Percentiles rank a stretch among this genome's conserved stretches.
phyloP scores from a whole-genome alignment of 1,284 basidiomycete genomes.

The Amylostereum areolatum region DNA sequence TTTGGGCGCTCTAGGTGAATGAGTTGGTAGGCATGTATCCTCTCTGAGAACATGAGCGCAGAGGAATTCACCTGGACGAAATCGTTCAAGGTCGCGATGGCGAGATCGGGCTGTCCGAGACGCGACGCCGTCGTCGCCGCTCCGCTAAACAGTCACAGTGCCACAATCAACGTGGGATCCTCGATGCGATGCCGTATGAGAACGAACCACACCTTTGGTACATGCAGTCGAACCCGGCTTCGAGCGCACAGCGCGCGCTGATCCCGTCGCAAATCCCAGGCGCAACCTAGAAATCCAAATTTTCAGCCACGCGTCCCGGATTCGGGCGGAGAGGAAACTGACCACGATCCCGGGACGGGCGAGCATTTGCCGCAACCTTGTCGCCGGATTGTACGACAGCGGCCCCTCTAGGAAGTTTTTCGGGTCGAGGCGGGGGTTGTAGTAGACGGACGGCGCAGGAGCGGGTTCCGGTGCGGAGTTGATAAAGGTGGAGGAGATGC shows the following conservation, averaged over 20 bases:
- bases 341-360: constrained; percentile 73
- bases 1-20: constrained; percentile 42
- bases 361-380: constrained; percentile 70
- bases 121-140: constrained; percentile 75
- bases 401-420: constrained; percentile 65
- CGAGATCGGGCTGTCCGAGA: constrained; percentile 73
- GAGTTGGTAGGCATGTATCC: neutral
- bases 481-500: too few relatives aligned
- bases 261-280: constrained; percentile 82
- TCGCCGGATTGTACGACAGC: constrained; percentile 60
- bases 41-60: constrained; percentile 1
- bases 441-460: too few relatives aligned
- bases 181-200: too few relatives aligned
- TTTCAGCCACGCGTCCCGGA: neutral
- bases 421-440: constrained; percentile 58
- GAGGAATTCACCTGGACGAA: constrained; percentile 57
- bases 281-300: constrained; percentile 41
- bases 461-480: too few relatives aligned
- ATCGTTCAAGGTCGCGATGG: constrained; percentile 77
- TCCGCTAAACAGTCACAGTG: constrained; percentile 33
- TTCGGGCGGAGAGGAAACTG: constrained; percentile 25
- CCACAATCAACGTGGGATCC: too few relatives aligned
- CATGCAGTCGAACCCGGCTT: constrained; percentile 70
- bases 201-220: constrained; percentile 51
- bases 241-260: constrained; percentile 70